Evolutionary conservation across 2,329 filamentous ascomycete species (phyloP), one percentile per base, ranked within the genome.

Genomic region (Colletotrichum sojae): DNA sequence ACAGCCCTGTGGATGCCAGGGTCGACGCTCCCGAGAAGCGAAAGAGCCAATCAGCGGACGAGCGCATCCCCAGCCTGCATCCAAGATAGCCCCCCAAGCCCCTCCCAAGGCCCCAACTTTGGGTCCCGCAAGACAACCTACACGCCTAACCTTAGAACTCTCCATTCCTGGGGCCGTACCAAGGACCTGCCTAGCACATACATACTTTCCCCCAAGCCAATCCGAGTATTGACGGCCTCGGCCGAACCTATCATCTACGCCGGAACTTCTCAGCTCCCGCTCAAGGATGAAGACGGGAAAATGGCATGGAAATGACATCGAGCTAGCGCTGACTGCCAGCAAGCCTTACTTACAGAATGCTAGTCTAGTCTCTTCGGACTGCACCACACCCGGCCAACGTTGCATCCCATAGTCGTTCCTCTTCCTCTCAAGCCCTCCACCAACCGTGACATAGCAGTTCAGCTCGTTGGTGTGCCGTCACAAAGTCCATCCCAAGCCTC

Each of bases 311-410:
- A 45, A 25, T 49, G 51, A 55, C 36, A 25, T 31, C 66, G 9
- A 10, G 20, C 54, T 58, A 60, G 63, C 36, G 62, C 67, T 67
- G 67, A 66, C 62, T 18, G 45, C 22, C 9, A 36, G 48, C 46
- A 25, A 49, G 49, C 40, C 63, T 31, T 55, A 51, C 27, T 49
- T 43, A 10, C 31, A 36, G 45, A 16, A 46, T 46, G 45, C 45
- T 18, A n/a, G 16, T 22, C 45, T 18, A n/a, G 16, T 22, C 22
- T 48, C 12, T 22, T 51, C 62, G 62, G 62, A 56, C 43, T 60
- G 27, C 67, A 67, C 51, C 25, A 27, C 9, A 46, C 25, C 67
- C 63, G 51, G 52, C 43, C 56, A 59, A 22, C 22, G 27, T 20
- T 36, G 57, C 57, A 20, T 61, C 31, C 39, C 58, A 10, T 61